Evolutionary conservation across 2,329 filamentous ascomycete genomes (phyloP).

Genomic region (Paracoccidioides lutzii): DNA sequence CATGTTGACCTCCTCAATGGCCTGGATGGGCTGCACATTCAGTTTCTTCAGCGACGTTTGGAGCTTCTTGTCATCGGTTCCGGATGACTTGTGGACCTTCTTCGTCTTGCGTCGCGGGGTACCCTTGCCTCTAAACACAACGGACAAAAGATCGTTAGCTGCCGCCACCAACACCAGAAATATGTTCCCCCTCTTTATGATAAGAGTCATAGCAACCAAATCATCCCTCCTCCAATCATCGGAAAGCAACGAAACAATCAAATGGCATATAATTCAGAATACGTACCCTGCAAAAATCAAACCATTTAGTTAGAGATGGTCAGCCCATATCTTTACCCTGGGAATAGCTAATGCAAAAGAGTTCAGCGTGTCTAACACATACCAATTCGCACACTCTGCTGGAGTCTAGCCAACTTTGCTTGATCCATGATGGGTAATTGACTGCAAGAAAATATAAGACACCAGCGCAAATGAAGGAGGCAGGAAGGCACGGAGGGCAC

Average conservation of each 20-base stretch:
- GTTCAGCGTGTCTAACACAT: conserved; percentile 24
- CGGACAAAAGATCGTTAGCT: conserved; percentile 7
- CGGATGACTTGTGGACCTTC: conserved; percentile 86
- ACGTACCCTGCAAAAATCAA: conserved; percentile 17
- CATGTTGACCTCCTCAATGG: conserved; percentile 99
- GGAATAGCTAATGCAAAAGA: neutral
- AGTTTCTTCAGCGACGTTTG: conserved; percentile 97
- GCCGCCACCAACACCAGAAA: neutral
- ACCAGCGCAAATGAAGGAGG: neutral
- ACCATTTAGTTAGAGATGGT: neutral
- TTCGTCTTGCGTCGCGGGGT: conserved; percentile 96
- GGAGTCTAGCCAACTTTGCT: conserved; percentile 54
- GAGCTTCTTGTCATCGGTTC: conserved; percentile 99
- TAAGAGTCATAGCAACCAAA: neutral
- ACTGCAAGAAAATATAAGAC: neutral
- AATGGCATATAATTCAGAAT: conserved; percentile 3
- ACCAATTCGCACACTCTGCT: conserved; percentile 59
- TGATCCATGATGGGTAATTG: conserved; percentile 43
- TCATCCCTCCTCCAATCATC: neutral
- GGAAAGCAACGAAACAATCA: neutral
- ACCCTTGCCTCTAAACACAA: conserved; percentile 67
- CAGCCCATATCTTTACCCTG: neutral
- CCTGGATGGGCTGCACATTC: conserved; percentile 98
- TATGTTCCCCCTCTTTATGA: neutral
- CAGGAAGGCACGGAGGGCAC: neutral